These are phyloP conservation scores for Pseudoscleropodium purum DNA, from an alignment of 225 moss, liverwort and hornwort species.

Conservation along the genomic window DNA sequence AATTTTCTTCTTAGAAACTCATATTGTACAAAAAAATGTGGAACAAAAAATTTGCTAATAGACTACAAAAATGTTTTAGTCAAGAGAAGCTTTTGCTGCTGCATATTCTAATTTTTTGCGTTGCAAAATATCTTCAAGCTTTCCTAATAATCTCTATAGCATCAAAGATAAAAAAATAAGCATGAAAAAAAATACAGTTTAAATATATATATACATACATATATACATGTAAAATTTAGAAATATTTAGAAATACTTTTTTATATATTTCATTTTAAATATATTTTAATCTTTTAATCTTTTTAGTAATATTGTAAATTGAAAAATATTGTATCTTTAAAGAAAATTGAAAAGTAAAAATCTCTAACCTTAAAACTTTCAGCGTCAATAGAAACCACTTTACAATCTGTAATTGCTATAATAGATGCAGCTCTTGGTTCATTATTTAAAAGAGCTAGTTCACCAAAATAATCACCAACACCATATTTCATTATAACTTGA, in stretches of 20 bases:
- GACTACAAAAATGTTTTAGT: not conserved
- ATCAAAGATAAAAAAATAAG: not conserved
- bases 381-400: constrained; percentile 66
- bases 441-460: constrained; percentile 81
- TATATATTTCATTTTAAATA: not conserved
- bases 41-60: not conserved
- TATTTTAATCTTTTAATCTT: too few relatives aligned
- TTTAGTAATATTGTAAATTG: not conserved
- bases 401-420: constrained; percentile 55
- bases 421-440: constrained; percentile 72
- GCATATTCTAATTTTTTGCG: constrained; percentile 74
- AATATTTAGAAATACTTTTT: too few relatives aligned
- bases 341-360: not conserved
- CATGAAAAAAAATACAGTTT: too few relatives aligned
- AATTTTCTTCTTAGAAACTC: not conserved
- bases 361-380: constrained; percentile 73
- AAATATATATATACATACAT: too few relatives aligned
- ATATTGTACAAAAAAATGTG: not conserved
- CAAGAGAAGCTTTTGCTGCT: not conserved
- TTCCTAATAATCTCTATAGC: constrained; percentile 70
- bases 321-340: not conserved
- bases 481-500: constrained; percentile 64
- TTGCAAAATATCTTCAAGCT: constrained; percentile 75
- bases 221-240: too few relatives aligned
- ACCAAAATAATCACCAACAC: constrained; percentile 86